Evolutionary conservation across 495 filamentous ascomycete genomes (phyloP).

Genomic region (Xylaria curta): DNA sequence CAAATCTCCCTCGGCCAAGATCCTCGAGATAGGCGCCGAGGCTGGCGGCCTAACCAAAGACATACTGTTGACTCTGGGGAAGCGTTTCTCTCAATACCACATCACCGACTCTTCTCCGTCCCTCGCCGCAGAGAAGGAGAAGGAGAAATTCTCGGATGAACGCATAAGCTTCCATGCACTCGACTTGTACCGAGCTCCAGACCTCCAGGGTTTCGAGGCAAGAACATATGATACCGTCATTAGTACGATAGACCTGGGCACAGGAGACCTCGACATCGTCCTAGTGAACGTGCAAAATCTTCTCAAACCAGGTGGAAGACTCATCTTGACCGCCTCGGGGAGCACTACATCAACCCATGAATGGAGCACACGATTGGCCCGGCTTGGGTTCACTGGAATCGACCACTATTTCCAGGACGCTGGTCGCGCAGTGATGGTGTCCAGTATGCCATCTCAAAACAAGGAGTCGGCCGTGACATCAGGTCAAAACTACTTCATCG

Average conservation of each 20-base stretch:
- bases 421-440: constrained; percentile 1
- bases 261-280: neutral
- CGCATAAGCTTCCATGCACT: constrained; percentile 2
- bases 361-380: neutral
- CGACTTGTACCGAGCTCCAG: neutral
- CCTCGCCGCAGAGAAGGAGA: neutral
- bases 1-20: constrained; percentile 11
- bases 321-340: constrained; percentile 2
- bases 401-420: neutral
- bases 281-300: neutral
- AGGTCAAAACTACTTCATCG: constrained; percentile 2
- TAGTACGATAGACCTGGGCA: neutral
- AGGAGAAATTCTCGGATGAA: neutral
- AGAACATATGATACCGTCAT: constrained; percentile 4
- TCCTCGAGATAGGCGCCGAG: constrained; percentile 17
- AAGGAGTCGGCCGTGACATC: neutral
- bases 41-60: constrained; percentile 11
- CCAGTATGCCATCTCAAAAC: neutral
- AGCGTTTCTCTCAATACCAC: constrained; percentile 5
- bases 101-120: neutral
- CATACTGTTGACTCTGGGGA: constrained; percentile 1
- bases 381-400: neutral
- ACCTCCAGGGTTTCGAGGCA: neutral
- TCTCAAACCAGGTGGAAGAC: constrained; percentile 3
- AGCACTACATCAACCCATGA: neutral